phyloP scores from a whole-genome alignment of 1,139 yeast genomes.

The Diutina sp. region DNA sequence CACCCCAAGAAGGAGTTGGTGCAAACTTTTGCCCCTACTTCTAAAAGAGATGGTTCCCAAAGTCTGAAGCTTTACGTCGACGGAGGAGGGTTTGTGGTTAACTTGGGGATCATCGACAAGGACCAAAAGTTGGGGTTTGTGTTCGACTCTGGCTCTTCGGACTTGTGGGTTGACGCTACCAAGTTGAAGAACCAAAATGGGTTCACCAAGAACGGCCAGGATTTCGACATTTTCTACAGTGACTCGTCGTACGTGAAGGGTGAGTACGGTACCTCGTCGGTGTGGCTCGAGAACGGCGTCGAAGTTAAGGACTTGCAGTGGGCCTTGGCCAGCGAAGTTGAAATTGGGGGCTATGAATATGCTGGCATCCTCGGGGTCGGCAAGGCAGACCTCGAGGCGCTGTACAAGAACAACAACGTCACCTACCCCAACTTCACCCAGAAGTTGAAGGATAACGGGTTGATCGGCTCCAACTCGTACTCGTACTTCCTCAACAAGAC shows the following conservation, averaged over 20 bases:
- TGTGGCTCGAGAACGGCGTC: conserved; percentile 2
- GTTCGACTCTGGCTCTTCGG: conserved; percentile 7
- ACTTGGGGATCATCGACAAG: conserved; percentile 2
- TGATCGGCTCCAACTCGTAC: neutral
- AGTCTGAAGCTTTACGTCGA: neutral
- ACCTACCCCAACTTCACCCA: neutral
- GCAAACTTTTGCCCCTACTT: neutral
- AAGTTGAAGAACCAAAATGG: neutral
- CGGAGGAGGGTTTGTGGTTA: neutral
- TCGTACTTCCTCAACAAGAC: neutral
- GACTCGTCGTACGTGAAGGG: conserved; percentile 4
- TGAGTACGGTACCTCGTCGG: conserved; percentile 4
- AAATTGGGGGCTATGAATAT: neutral
- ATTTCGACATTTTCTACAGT: conserved; percentile 4
- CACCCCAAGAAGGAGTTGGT: neutral
- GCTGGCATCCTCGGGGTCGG: conserved; percentile 6
- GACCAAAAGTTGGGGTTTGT: conserved; percentile 4
- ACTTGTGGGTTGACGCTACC: conserved; percentile 5
- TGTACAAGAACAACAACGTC: too few relatives aligned
- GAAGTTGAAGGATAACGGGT: neutral
- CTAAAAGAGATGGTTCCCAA: neutral
- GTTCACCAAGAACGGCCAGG: conserved; percentile 3
- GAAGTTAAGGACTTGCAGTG: conserved; percentile 5
- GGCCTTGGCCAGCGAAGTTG: conserved; percentile 3
- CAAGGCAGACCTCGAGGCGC: neutral